phyloP scores from a whole-genome alignment of 352 stramenopile genomes.

The Halophytophthora polymorphica region DNA sequence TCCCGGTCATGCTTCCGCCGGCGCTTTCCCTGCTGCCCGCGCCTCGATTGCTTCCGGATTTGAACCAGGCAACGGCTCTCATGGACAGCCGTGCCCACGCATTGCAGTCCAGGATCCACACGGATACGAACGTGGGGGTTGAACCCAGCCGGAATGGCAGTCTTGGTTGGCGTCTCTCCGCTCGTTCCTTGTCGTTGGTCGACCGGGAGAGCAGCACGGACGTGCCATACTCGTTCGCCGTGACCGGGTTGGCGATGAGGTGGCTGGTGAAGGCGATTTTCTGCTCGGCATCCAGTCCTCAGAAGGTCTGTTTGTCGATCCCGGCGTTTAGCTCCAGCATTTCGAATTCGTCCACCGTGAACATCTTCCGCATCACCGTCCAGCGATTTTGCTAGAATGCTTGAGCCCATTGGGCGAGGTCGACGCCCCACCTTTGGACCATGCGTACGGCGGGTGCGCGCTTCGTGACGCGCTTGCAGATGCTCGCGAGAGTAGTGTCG shows the following conservation, averaged over 20 bases:
- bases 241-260: conserved; percentile 4
- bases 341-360: conserved; percentile 1
- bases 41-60: neutral
- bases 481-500: conserved; percentile 7
- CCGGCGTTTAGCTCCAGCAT: neutral
- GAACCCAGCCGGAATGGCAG: conserved; percentile 1
- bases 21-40: neutral
- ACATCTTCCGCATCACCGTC: conserved; percentile 10
- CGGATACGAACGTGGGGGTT: conserved; percentile 1
- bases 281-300: neutral
- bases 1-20: neutral
- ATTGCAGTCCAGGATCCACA: conserved; percentile 6
- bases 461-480: conserved; percentile 10
- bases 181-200: neutral
- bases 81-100: conserved; percentile 1
- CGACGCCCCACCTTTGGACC: neutral
- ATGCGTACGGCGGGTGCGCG: neutral
- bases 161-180: neutral
- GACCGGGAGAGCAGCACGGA: conserved; percentile 4
- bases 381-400: conserved; percentile 3
- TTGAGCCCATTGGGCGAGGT: neutral
- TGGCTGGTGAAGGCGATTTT: conserved; percentile 5
- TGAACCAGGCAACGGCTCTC: neutral
- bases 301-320: conserved; percentile 2
- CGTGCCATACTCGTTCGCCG: conserved; percentile 1